These are phyloP conservation scores for Saccharomyces pastorianus DNA, from an alignment of 1,139 yeast genomes.

Conservation along the genomic window DNA sequence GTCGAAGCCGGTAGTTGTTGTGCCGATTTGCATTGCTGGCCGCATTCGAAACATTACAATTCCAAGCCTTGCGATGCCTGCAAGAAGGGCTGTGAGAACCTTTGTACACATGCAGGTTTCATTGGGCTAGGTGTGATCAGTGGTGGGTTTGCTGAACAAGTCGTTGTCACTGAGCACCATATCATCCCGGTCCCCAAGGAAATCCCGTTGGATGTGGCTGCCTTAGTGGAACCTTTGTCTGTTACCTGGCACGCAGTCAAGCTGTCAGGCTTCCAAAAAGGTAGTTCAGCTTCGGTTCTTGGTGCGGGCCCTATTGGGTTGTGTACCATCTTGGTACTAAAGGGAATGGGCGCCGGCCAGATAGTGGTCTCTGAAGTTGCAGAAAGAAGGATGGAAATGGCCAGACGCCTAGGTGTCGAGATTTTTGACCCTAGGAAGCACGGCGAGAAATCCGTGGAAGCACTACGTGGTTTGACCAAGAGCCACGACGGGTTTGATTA, in stretches of 20 bases:
- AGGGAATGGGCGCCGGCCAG: slow-evolving; percentile 38
- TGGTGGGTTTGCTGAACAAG: slow-evolving; percentile 42
- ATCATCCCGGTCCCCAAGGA: slow-evolving; percentile 39
- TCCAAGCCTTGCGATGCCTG: slow-evolving; percentile 37
- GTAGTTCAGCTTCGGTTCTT: slow-evolving; percentile 40
- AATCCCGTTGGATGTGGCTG: slow-evolving; percentile 42
- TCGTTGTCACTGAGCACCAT: slow-evolving; percentile 36
- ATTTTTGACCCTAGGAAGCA: slow-evolving; percentile 43
- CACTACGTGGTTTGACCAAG: slow-evolving; percentile 33
- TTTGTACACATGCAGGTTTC: slow-evolving; percentile 40
- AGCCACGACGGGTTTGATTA: slow-evolving; percentile 39
- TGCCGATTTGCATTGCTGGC: slow-evolving; percentile 30
- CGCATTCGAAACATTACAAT: slow-evolving; percentile 13
- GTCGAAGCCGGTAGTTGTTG: slow-evolving; percentile 51
- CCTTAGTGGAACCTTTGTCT: slow-evolving; percentile 43
- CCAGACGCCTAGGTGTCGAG: slow-evolving; percentile 38
- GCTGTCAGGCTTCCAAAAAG: slow-evolving; percentile 34
- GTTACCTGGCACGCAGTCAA: slow-evolving; percentile 50
- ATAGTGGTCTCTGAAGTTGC: slow-evolving; percentile 49
- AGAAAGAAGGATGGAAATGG: slow-evolving; percentile 37
- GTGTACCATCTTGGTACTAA: slow-evolving; percentile 40
- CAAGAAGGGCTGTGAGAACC: slow-evolving; percentile 38
- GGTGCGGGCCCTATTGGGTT: slow-evolving; percentile 49
- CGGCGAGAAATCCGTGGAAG: slow-evolving; percentile 30
- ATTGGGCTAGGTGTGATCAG: slow-evolving; percentile 40